Conservation (phyloP, 495 filamentous ascomycete genomes). For the Tuber borchii region DNA sequence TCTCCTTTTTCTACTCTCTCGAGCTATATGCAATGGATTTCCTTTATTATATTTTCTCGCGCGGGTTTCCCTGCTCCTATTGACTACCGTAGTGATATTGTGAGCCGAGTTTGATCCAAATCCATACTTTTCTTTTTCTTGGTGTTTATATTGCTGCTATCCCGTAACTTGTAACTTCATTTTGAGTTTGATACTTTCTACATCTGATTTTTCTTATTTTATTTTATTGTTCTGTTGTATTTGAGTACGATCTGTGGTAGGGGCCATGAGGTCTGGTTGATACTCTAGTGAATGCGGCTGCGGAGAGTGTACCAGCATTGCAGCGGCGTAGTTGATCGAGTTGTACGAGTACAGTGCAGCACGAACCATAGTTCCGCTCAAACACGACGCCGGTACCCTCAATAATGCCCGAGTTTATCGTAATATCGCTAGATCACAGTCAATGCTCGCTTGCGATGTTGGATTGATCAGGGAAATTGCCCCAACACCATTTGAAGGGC, state of each 20-base stretch:
- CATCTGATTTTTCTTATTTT: not conserved
- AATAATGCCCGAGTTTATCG: not conserved
- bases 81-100: not conserved
- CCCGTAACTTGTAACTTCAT: not conserved
- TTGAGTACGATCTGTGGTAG: not conserved
- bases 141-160: not conserved
- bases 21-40: not conserved
- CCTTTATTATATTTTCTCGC: not conserved
- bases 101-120: not conserved
- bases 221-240: not conserved
- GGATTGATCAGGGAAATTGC: not conserved
- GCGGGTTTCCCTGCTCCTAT: not conserved
- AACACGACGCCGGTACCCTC: not conserved
- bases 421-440: not conserved
- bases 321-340: not conserved
- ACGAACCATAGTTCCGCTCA: not conserved
- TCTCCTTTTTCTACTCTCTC: not conserved
- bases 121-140: slow-evolving; percentile 2
- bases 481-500: not conserved
- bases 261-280: not conserved
- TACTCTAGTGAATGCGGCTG: not conserved
- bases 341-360: not conserved
- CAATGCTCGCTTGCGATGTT: not conserved
- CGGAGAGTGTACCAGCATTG: not conserved
- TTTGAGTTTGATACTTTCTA: not conserved